Conservation (phyloP, 2,329 filamentous ascomycete genomes). For the Thelonectria blattea region DNA sequence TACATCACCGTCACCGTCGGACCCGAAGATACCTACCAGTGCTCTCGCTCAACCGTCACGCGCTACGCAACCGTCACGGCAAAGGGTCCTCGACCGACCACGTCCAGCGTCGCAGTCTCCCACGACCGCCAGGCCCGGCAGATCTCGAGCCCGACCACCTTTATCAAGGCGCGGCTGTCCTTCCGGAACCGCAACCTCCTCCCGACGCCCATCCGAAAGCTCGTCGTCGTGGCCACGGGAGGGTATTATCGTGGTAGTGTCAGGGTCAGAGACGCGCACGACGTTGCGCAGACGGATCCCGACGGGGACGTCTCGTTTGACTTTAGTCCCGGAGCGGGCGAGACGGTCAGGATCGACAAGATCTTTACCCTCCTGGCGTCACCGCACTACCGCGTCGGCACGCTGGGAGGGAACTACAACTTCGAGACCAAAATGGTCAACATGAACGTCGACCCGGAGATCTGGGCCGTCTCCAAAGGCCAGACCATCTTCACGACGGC, state of each 20-base stretch:
- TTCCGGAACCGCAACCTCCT: neutral
- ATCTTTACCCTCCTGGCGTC: neutral
- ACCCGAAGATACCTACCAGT: neutral
- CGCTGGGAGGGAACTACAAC: neutral
- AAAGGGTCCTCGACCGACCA: neutral
- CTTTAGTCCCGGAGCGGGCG: neutral
- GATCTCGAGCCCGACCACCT: neutral
- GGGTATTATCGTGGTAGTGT: neutral
- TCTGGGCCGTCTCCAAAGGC: neutral
- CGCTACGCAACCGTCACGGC: neutral
- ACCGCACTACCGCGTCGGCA: neutral
- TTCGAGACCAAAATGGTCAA: neutral
- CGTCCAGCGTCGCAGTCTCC: neutral
- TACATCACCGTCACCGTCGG: neutral
- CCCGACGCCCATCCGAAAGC: neutral
- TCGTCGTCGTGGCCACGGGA: neutral
- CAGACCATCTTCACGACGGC: neutral
- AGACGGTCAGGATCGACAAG: neutral
- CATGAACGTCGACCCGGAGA: neutral
- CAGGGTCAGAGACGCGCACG: neutral
- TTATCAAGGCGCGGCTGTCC: neutral
- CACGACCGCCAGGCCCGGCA: neutral
- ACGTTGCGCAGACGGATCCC: neutral
- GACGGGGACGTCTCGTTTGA: neutral
- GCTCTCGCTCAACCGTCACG: neutral